A percentile compares a stretch with the other conserved stretches of the same genome.
Evolutionary conservation across 2,329 filamentous ascomycete species (phyloP).

Genomic region (Gnomoniopsis smithogilvyi): DNA sequence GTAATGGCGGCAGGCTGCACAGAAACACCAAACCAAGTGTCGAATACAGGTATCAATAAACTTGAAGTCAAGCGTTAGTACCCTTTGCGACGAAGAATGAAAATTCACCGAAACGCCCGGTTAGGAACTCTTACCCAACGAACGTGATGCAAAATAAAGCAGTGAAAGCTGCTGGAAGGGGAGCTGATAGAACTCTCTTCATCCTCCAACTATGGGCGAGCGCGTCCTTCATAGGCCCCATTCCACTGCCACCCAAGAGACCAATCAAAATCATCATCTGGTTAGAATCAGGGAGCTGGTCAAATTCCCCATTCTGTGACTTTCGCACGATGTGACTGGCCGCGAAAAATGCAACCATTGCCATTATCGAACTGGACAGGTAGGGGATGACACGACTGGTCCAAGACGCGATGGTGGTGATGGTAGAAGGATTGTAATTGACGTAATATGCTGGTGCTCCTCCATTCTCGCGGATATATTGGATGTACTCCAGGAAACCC

Average conservation of each 20-base stretch:
- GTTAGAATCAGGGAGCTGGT: not conserved
- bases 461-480: not conserved
- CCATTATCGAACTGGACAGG: slow-evolving; percentile 1
- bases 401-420: not conserved
- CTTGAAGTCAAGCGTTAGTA: not conserved
- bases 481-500: not conserved
- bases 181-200: not conserved
- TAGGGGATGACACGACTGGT: not conserved
- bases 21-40: not conserved
- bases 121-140: not conserved
- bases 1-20: not conserved
- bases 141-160: not conserved
- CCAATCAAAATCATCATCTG: not conserved
- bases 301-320: not conserved
- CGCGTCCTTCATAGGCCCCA: not conserved
- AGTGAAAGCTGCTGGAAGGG: not conserved
- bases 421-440: not conserved
- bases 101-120: too few species aligned
- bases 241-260: not conserved
- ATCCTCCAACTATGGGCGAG: not conserved
- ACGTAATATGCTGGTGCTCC: not conserved
- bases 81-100: too few species aligned
- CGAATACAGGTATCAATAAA: not conserved
- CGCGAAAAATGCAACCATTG: not conserved
- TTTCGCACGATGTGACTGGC: not conserved